A percentile compares a stretch with the other conserved stretches of the same genome.
phyloP scores from a whole-genome alignment of 164 flowering plant genomes.

The Macadamia tetraphylla region DNA sequence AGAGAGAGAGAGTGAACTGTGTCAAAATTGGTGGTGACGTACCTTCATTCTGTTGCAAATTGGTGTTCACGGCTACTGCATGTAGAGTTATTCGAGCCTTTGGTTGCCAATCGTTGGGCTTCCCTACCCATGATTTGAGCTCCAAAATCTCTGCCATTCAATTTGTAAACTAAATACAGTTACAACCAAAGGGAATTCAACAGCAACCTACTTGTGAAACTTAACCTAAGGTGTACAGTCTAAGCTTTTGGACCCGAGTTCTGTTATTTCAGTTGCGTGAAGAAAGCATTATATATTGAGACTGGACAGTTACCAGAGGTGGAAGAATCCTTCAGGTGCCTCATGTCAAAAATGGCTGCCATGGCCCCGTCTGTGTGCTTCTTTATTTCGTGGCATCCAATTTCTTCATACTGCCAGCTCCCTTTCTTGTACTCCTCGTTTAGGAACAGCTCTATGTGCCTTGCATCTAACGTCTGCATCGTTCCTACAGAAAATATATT shows the following conservation, averaged over 20 bases:
- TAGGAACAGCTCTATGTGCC: constrained; percentile 83
- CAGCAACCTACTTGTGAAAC: background rate
- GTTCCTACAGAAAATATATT: constrained; percentile 49
- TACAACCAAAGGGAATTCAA: background rate
- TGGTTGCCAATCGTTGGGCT: constrained; percentile 70
- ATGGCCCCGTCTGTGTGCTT: constrained; percentile 51
- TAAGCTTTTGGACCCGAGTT: no score
- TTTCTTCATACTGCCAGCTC: constrained; percentile 68
- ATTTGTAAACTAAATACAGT: background rate
- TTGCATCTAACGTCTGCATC: constrained; percentile 88
- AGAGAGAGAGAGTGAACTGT: no score
- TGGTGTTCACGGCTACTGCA: constrained; percentile 85
- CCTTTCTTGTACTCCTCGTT: constrained; percentile 55
- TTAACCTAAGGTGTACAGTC: no score
- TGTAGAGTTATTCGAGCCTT: constrained; percentile 64
- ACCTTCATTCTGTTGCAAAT: constrained; percentile 81
- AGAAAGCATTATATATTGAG: no score
- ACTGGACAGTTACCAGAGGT: constrained; percentile 41
- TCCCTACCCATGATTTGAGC: constrained; percentile 66
- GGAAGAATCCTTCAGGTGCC: constrained; percentile 46
- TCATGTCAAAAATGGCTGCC: constrained; percentile 63
- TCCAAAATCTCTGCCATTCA: constrained; percentile 47
- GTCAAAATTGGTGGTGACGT: background rate
- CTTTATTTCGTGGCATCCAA: constrained; percentile 49
- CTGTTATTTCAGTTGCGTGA: no score